Conservation (phyloP, 2,329 filamentous ascomycete genomes). For the Epichloe sp. region DNA sequence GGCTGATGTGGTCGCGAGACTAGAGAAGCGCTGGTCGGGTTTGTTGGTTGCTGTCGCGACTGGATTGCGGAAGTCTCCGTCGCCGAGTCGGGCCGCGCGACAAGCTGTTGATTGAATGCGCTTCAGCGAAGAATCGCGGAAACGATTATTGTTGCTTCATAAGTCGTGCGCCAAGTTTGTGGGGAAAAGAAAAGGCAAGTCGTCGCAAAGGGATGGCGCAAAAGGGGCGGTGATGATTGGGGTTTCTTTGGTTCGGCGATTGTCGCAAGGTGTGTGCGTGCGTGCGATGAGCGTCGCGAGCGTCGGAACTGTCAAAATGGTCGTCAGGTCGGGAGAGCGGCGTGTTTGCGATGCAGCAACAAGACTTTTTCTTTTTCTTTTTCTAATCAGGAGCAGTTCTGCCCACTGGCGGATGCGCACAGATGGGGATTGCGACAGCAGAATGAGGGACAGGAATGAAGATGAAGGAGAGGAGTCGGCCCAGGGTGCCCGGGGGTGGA, state of each 20-base stretch:
- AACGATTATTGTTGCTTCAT: background rate
- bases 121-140: background rate
- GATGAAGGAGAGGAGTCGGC: conserved; percentile 15
- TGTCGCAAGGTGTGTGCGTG: background rate
- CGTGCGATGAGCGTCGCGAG: background rate
- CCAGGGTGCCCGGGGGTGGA: conserved; percentile 6
- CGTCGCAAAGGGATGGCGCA: background rate
- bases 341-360: background rate
- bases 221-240: background rate
- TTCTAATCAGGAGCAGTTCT: conserved; percentile 2
- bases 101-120: conserved; percentile 1
- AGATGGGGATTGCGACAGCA: conserved; percentile 11
- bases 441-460: conserved; percentile 21
- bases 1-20: background rate
- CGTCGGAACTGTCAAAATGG: conserved; percentile 5
- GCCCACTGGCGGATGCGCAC: conserved; percentile 8
- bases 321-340: conserved; percentile 1
- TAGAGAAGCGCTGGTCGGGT: background rate
- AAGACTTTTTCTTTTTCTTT: background rate
- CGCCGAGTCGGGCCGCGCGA: conserved; percentile 5
- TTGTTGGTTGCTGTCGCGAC: conserved; percentile 3
- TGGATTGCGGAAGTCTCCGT: conserved; percentile 3
- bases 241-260: background rate
- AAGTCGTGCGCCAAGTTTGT: background rate
- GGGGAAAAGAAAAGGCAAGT: background rate